A percentile compares a stretch with the other conserved stretches of the same genome.
These are phyloP conservation scores for Obelidium mucronatum DNA, from an alignment of 192 early-diverging fungal species.

Conservation along the genomic window DNA sequence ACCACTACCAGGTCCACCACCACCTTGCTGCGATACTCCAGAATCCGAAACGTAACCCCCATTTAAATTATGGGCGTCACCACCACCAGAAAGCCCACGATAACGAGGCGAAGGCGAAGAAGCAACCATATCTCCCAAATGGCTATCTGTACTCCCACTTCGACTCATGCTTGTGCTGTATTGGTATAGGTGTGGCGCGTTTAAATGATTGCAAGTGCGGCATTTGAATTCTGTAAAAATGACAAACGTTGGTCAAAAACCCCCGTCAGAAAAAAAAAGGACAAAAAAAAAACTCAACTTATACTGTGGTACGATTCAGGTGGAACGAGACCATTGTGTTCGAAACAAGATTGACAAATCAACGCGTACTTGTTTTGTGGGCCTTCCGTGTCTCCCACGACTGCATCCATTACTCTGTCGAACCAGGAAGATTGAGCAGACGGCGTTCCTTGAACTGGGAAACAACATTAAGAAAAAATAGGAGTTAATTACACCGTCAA, in stretches of 20 bases:
- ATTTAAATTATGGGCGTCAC: background rate
- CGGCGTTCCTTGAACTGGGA: constrained; percentile 12
- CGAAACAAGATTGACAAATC: constrained; percentile 89
- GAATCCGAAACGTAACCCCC: background rate
- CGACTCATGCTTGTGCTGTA: background rate
- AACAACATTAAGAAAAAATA: background rate
- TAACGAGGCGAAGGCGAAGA: background rate
- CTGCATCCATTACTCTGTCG: constrained; percentile 90
- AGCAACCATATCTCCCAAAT: background rate
- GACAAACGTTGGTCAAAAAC: background rate
- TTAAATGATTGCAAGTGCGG: background rate
- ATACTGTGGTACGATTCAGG: constrained; percentile 70
- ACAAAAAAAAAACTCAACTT: background rate
- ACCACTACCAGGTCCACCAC: too few relatives aligned
- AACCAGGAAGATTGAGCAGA: constrained; percentile 66
- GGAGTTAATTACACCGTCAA: too few relatives aligned
- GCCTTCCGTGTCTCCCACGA: constrained; percentile 86
- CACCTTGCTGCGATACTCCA: too few relatives aligned
- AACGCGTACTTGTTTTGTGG: constrained; percentile 92
- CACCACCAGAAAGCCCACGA: background rate
- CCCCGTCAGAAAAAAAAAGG: background rate
- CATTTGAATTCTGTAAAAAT: constrained; percentile 31
- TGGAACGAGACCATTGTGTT: constrained; percentile 91
- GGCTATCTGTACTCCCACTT: constrained; percentile 14
- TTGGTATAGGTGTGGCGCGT: background rate